phyloP scores from a whole-genome alignment of 768 basidiomycete genomes.

The Kwoniella pini region DNA sequence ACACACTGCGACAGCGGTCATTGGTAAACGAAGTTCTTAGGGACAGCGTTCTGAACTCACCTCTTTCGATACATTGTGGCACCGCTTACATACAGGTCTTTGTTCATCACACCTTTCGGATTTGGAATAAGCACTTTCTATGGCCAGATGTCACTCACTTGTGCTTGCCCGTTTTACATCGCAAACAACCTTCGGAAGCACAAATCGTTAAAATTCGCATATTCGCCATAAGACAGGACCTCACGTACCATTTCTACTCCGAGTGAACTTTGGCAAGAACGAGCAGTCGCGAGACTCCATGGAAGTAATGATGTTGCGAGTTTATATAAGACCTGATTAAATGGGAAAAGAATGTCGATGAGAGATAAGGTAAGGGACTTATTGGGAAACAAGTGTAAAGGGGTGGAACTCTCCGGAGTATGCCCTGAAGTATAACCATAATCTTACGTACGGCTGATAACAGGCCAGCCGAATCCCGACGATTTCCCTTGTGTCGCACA shows the following conservation, averaged over 20 bases:
- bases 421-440: no score
- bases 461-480: no score
- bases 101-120: slow-evolving; percentile 8
- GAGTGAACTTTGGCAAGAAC: slow-evolving; percentile 6
- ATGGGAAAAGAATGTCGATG: no score
- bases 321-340: no score
- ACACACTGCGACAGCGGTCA: not conserved
- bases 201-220: no score
- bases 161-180: slow-evolving; percentile 10
- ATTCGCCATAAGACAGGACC: not conserved
- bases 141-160: not conserved
- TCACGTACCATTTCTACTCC: slow-evolving; percentile 10
- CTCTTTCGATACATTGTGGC: slow-evolving; percentile 1
- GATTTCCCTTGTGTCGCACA: no score
- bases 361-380: no score
- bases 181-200: not conserved
- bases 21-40: no score
- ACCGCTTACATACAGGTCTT: slow-evolving; percentile 6
- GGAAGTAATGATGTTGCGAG: not conserved
- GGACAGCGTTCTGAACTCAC: no score
- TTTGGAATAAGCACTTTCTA: not conserved
- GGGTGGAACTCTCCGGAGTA: no score
- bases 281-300: not conserved
- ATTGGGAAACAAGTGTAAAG: no score
- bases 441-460: no score